Conservation (phyloP, 108 stramenopile genomes). For the Chaetoceros muelleri region DNA sequence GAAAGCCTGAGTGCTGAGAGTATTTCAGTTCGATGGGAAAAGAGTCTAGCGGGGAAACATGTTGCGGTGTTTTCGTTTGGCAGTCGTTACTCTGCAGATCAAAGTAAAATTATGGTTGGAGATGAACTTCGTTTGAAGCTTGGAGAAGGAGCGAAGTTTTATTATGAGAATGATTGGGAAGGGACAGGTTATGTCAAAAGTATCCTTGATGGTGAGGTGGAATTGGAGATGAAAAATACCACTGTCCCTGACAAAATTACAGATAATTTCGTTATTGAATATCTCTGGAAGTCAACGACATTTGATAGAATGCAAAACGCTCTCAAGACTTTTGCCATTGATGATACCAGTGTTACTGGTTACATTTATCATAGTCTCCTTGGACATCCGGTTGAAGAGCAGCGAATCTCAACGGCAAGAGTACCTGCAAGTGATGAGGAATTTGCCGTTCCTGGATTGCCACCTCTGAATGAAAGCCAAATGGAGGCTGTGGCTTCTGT, state of each 20-base stretch:
- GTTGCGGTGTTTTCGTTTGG: slow-evolving; percentile 78
- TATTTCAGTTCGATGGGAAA: slow-evolving; percentile 87
- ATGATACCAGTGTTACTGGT: slow-evolving; percentile 93
- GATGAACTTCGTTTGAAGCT: slow-evolving; percentile 90
- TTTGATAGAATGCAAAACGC: slow-evolving; percentile 99
- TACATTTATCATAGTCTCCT: slow-evolving; percentile 96
- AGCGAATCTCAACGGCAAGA: slow-evolving; percentile 63
- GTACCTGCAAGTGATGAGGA: slow-evolving; percentile 45
- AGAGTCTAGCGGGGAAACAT: slow-evolving; percentile 75
- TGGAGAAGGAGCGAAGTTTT: slow-evolving; percentile 61
- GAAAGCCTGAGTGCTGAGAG: slow-evolving; percentile 83
- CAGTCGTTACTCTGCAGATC: slow-evolving; percentile 54
- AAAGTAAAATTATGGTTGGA: slow-evolving; percentile 81
- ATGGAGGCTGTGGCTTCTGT: slow-evolving; percentile 82
- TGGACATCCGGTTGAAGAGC: slow-evolving; percentile 95
- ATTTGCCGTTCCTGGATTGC: slow-evolving; percentile 87
- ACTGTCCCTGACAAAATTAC: slow-evolving; percentile 71
- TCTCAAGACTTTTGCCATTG: slow-evolving; percentile 95
- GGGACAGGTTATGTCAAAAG: slow-evolving; percentile 86
- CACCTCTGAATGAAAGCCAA: slow-evolving; percentile 94
- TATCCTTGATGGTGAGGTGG: slow-evolving; percentile 87
- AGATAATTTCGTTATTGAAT: slow-evolving; percentile 90
- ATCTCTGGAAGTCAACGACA: slow-evolving; percentile 94
- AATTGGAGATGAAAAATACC: slow-evolving; percentile 58
- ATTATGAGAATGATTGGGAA: slow-evolving; percentile 82